Base-by-base conservation (phyloP, 306 rosid species). In the Acmispon strigosus region DNA sequence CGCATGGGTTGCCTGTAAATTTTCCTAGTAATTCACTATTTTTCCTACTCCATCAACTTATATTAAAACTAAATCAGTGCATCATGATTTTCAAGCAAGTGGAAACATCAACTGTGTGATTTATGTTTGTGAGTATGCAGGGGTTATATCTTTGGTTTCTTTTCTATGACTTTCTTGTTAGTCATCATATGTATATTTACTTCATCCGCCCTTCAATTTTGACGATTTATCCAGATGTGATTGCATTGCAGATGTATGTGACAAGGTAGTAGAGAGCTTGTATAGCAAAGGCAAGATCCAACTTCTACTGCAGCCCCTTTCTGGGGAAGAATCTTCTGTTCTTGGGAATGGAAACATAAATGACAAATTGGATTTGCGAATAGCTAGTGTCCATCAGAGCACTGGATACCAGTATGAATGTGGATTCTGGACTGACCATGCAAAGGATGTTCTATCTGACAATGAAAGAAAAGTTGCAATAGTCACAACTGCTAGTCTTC, bases 401-500 rank as follows among this genome's bases (percentile, higher is more conserved):
- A 94, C 98, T 19, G 96, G 99, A 49, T 96, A 90, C 72, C 76
- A 73, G 62, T 80, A 86, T 57, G 98, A 89, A 53, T 97, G 98
- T 89, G 96, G 97, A 60, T 81, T 89, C 66, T 87, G 98, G 98
- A 70, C 89, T 22, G 92, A 86, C 77, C 89, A 82, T 50, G 73
- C 81, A 70, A 94, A 91, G 83, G 84, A 79, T 51, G 87, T 81
- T 5, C 70, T 80, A 0, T 77, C 82, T 13, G 83, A 78, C 34
- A 80, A 73, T 61, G 92, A 89, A 81, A 80, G 97, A 66, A 90
- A 89, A 71, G 86, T 91, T 79, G 99, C 99, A 37, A 94, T 94
- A 47, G 95, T 94, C 64, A 94, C 99, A 63, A 95, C 99, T 20
- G 99, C 99, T 47, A 95, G 97, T 79, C 96, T 95, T 87, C 97